Conservation (phyloP, 2,329 filamentous ascomycete genomes). For the Calycina herbarum region DNA sequence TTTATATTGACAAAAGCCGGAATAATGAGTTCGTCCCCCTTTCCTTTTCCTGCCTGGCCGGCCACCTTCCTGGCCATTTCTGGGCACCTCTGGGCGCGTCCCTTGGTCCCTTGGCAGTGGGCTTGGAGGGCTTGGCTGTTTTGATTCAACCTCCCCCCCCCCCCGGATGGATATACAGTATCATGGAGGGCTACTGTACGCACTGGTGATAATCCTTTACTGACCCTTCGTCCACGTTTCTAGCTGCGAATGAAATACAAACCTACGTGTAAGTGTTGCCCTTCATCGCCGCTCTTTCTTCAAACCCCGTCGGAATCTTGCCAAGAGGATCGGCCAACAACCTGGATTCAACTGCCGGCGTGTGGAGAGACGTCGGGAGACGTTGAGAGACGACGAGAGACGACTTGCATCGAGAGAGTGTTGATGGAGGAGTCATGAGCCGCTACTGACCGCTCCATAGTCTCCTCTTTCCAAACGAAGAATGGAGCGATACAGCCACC, state of each 20-base stretch:
- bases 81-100: neutral
- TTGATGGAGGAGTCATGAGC: neutral
- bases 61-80: neutral
- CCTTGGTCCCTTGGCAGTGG: neutral
- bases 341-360: neutral
- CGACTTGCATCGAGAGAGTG: neutral
- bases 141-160: neutral
- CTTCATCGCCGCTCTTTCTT: neutral
- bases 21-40: neutral
- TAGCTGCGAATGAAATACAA: conserved; percentile 33
- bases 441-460: conserved; percentile 19
- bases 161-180: neutral
- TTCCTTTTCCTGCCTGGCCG: too few relatives aligned
- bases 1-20: neutral
- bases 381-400: neutral
- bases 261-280: conserved; percentile 33
- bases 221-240: conserved; percentile 18
- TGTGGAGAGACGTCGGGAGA: too few relatives aligned
- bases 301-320: conserved; percentile 2
- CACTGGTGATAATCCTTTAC: conserved; percentile 3
- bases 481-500: conserved; percentile 29
- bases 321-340: neutral
- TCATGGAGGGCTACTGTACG: neutral
- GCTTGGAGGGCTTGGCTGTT: neutral
- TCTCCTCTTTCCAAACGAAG: conserved; percentile 35